Evolutionary conservation across 805 yeast genomes (phyloP).

Genomic region (Dipodascus geniculatus): DNA sequence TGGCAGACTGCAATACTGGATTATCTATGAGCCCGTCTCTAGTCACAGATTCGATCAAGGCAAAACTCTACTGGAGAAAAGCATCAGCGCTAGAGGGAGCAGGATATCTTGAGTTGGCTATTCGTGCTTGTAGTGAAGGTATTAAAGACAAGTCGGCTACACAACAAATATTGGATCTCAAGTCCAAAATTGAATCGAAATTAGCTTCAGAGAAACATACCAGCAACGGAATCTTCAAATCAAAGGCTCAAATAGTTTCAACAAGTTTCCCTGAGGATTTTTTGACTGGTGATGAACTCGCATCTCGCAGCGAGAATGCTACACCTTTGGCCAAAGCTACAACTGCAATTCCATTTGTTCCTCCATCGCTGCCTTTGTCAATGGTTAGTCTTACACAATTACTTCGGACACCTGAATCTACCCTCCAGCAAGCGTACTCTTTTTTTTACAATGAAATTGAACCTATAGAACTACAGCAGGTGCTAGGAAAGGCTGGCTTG

Average conservation of each 20-base stretch:
- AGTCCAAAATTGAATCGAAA: not conserved
- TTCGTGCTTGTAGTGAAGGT: constrained; percentile 8
- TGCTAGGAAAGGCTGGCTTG: constrained; percentile 12
- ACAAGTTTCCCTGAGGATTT: too few species aligned
- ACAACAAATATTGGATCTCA: not conserved
- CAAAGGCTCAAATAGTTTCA: not conserved
- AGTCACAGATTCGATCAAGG: not conserved
- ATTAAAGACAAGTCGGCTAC: constrained; percentile 9
- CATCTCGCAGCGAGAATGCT: not conserved
- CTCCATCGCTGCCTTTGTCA: constrained; percentile 9
- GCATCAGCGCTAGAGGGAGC: constrained; percentile 9
- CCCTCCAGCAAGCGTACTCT: constrained; percentile 9
- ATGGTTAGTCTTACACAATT: constrained; percentile 12
- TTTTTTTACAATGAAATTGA: constrained; percentile 9
- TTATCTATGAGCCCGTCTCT: constrained; percentile 3
- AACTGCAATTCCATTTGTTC: constrained; percentile 1
- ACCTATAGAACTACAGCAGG: constrained; percentile 2
- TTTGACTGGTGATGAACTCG: not conserved
- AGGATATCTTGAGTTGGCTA: constrained; percentile 8
- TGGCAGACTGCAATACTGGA: constrained; percentile 10
- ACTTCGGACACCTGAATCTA: constrained; percentile 10
- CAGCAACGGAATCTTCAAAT: not conserved
- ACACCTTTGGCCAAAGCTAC: not conserved
- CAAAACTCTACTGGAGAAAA: constrained; percentile 12
- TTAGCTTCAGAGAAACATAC: not conserved